Evolutionary conservation across 805 yeast species (phyloP).

Genomic region (Starmerella riodocensis): DNA sequence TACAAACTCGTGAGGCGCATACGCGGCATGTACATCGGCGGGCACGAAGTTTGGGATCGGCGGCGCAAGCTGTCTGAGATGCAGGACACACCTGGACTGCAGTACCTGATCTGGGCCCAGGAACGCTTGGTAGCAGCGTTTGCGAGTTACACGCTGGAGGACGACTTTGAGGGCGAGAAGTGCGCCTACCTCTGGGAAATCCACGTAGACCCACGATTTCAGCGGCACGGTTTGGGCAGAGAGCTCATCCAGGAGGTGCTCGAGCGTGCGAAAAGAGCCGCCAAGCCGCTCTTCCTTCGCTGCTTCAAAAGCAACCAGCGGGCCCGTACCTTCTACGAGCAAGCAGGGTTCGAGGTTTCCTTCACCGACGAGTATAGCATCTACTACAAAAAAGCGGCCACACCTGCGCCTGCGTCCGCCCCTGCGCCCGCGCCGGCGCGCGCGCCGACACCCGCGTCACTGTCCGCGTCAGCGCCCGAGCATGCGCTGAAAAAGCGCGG

Average conservation of each 20-base stretch:
- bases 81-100: slow-evolving; percentile 7
- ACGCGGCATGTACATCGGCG: slow-evolving; percentile 7
- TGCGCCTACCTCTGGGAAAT: slow-evolving; percentile 15
- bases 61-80: slow-evolving; percentile 9
- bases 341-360: slow-evolving; percentile 7
- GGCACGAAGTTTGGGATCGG: slow-evolving; percentile 15
- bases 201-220: slow-evolving; percentile 12
- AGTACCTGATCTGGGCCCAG: slow-evolving; percentile 5
- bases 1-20: slow-evolving; percentile 11
- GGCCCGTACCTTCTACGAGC: slow-evolving; percentile 11
- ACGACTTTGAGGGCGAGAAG: background rate
- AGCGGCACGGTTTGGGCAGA: slow-evolving; percentile 12
- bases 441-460: too few relatives aligned
- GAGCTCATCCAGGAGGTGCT: slow-evolving; percentile 3
- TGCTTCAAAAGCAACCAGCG: slow-evolving; percentile 11
- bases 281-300: slow-evolving; percentile 9
- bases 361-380: slow-evolving; percentile 1
- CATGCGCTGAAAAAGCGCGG: too few relatives aligned
- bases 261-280: background rate
- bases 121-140: slow-evolving; percentile 9
- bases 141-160: slow-evolving; percentile 9
- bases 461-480: too few relatives aligned
- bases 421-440: too few relatives aligned
- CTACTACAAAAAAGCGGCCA: slow-evolving; percentile 36
- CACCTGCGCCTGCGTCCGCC: too few relatives aligned